Evolutionary conservation across 257 asterid species (phyloP).

Genomic region (Rhazya stricta): DNA sequence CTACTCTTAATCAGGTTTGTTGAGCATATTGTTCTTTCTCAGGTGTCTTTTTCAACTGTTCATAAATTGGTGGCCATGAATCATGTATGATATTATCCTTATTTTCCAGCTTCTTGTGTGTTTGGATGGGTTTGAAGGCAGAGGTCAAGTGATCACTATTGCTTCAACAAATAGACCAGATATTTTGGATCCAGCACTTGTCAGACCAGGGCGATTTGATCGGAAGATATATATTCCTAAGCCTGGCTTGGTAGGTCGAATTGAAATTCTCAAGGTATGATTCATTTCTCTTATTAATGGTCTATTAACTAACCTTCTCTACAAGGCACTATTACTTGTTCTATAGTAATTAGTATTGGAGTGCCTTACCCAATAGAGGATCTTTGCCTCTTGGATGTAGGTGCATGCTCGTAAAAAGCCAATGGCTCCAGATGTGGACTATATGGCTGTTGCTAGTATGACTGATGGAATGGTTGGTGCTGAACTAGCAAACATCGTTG

Average conservation of each 20-base stretch:
- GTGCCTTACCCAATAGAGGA: background rate
- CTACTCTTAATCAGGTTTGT: constrained; percentile 90
- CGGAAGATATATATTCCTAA: constrained; percentile 83
- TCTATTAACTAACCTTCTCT: background rate
- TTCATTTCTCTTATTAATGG: constrained; percentile 15
- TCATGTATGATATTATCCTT: constrained; percentile 23
- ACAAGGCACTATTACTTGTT: no score
- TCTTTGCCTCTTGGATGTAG: constrained; percentile 31
- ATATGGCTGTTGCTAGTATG: constrained; percentile 76
- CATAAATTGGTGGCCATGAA: constrained; percentile 13
- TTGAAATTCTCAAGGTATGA: constrained; percentile 78
- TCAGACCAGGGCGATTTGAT: constrained; percentile 95
- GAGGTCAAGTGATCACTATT: constrained; percentile 93
- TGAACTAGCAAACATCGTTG: constrained; percentile 90
- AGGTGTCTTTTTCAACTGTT: constrained; percentile 17
- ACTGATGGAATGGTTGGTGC: constrained; percentile 98
- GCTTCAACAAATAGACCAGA: constrained; percentile 98
- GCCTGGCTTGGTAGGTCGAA: constrained; percentile 89
- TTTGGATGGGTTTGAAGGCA: constrained; percentile 98
- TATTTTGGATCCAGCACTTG: constrained; percentile 95
- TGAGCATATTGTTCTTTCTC: constrained; percentile 15
- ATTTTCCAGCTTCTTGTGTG: constrained; percentile 86
- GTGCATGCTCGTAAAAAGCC: constrained; percentile 96
- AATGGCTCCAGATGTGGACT: constrained; percentile 88
- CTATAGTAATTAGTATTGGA: background rate